A percentile compares a stretch with the other conserved stretches of the same genome.
These are phyloP conservation scores for Aspergillus fischeri DNA, from an alignment of 2,329 filamentous ascomycete species.

Conservation along the genomic window DNA sequence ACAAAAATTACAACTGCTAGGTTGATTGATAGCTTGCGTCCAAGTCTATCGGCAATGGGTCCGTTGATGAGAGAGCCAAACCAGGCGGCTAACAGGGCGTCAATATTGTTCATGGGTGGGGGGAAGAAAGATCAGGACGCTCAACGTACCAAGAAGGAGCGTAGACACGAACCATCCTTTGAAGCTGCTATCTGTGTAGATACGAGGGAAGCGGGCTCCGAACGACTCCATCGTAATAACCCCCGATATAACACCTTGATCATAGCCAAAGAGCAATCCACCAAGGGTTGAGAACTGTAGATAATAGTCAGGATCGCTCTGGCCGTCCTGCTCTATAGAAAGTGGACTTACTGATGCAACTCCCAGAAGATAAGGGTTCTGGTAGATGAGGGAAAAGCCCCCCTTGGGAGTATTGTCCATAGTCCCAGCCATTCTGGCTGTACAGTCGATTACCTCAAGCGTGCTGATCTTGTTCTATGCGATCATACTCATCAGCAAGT, in stretches of 20 bases:
- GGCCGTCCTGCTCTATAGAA: neutral
- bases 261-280: constrained; percentile 48
- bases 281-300: constrained; percentile 39
- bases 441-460: neutral
- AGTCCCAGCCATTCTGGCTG: constrained; percentile 15
- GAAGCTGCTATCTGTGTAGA: constrained; percentile 44
- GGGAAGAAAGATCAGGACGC: too few relatives aligned
- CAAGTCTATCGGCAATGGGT: constrained; percentile 49
- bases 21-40: constrained; percentile 50
- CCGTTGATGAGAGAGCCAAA: constrained; percentile 47
- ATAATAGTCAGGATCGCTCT: neutral
- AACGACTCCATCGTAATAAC: constrained; percentile 47
- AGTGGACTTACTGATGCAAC: constrained; percentile 37
- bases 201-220: constrained; percentile 35
- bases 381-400: constrained; percentile 24
- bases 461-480: neutral
- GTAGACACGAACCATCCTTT: constrained; percentile 54
- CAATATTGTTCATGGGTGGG: neutral
- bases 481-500: neutral
- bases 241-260: constrained; percentile 49
- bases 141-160: constrained; percentile 38
- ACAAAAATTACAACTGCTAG: constrained; percentile 51
- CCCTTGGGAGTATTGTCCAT: constrained; percentile 14
- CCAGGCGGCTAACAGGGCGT: constrained; percentile 41
- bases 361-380: constrained; percentile 45